phyloP scores from a whole-genome alignment of 345 rosid species.

The Eucalyptus marginata region DNA sequence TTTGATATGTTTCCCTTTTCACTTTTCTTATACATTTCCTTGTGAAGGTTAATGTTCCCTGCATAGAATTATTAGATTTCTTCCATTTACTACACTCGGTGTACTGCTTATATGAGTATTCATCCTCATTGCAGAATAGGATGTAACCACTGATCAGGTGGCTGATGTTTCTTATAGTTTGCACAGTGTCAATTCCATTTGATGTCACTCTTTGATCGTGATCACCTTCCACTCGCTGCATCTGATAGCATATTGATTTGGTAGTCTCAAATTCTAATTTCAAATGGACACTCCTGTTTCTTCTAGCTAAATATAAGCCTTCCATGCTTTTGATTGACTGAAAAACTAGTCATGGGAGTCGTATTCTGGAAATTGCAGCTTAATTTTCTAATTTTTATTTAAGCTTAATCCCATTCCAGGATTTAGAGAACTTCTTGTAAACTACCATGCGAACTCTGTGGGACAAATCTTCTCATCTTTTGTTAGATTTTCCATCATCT shows the following conservation, averaged over 20 bases:
- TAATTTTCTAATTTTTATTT: not conserved
- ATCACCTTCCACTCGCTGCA: not conserved
- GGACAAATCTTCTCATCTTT: not conserved
- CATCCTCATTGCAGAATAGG: not conserved
- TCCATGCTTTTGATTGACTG: not conserved
- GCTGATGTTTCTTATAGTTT: not conserved
- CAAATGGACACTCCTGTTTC: not conserved
- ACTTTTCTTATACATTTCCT: not conserved
- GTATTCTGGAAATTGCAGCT: not conserved
- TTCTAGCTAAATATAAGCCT: not conserved
- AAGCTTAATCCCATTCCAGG: not conserved
- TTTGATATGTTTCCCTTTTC: not conserved
- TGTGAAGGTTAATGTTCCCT: not conserved
- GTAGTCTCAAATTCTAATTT: not conserved
- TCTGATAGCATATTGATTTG: not conserved
- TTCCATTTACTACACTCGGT: not conserved
- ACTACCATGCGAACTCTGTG: not conserved
- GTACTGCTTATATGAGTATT: not conserved
- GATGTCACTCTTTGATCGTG: not conserved
- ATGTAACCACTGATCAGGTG: not conserved
- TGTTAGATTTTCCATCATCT: not conserved
- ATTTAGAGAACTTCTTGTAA: not conserved
- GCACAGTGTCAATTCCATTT: not conserved
- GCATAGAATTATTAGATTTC: not conserved
- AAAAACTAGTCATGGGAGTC: not conserved